phyloP scores from a whole-genome alignment of 768 basidiomycete species.

The Boletus reticuloceps region DNA sequence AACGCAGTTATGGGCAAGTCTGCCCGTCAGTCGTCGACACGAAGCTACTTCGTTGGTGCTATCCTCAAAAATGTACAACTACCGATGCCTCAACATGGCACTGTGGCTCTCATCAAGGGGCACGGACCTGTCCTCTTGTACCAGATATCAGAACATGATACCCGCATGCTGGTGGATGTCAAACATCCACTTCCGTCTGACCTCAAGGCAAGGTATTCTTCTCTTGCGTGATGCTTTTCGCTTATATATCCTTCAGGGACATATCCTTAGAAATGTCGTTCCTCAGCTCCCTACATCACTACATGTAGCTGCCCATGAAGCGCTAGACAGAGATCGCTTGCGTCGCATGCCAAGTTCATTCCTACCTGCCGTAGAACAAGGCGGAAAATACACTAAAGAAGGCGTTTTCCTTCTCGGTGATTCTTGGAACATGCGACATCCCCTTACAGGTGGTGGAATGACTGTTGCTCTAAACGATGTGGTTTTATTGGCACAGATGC shows the following conservation, averaged over 20 bases:
- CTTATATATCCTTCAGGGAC: constrained; percentile 39
- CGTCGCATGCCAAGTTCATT: constrained; percentile 96
- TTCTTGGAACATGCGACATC: constrained; percentile 99
- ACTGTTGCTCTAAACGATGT: constrained; percentile 91
- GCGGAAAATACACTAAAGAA: constrained; percentile 45
- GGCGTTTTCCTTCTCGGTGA: constrained; percentile 89
- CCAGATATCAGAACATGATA: constrained; percentile 86
- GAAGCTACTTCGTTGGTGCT: constrained; percentile 82
- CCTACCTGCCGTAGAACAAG: constrained; percentile 77
- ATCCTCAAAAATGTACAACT: constrained; percentile 74
- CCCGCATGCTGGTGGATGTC: constrained; percentile 91
- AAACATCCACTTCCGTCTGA: constrained; percentile 80
- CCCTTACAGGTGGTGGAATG: constrained; percentile 98
- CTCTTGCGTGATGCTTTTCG: neutral
- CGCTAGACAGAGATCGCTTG: constrained; percentile 77
- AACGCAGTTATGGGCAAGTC: constrained; percentile 55
- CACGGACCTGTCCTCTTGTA: constrained; percentile 90
- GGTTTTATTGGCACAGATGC: constrained; percentile 63
- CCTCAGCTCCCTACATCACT: constrained; percentile 79
- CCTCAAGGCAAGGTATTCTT: constrained; percentile 54
- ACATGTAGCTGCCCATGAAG: constrained; percentile 59
- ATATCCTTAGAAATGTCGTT: constrained; percentile 70
- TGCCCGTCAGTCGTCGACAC: constrained; percentile 49
- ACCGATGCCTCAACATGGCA: constrained; percentile 78
- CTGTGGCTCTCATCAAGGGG: constrained; percentile 76